Evolutionary conservation across 371 early-diverging fungal species (phyloP).

Genomic region (Syncephalastrum racemosum): DNA sequence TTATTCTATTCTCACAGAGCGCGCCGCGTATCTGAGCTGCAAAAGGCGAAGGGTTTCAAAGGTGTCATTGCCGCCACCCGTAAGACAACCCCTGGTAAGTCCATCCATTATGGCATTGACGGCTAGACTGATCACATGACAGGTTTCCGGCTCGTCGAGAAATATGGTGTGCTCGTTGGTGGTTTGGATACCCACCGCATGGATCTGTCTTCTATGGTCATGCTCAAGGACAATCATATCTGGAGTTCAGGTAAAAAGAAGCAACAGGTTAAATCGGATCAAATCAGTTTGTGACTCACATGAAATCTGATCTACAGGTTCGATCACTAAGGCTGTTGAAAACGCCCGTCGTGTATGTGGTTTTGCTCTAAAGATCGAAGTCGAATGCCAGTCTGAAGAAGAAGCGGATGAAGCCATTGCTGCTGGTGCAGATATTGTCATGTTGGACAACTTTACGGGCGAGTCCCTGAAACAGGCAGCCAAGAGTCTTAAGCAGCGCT

Average conservation of each 20-base stretch:
- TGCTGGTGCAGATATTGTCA: constrained; percentile 96
- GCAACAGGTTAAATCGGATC: background rate
- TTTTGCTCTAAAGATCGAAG: constrained; percentile 95
- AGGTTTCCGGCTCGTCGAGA: constrained; percentile 96
- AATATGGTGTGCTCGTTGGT: constrained; percentile 97
- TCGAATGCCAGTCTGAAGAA: constrained; percentile 89
- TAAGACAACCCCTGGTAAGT: constrained; percentile 95
- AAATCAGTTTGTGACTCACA: background rate
- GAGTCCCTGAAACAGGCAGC: constrained; percentile 68
- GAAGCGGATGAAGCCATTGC: constrained; percentile 97
- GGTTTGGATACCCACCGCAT: constrained; percentile 96
- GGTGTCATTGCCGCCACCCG: constrained; percentile 96
- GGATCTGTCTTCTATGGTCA: constrained; percentile 96
- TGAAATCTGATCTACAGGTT: constrained; percentile 49
- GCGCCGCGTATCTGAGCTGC: constrained; percentile 64
- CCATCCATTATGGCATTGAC: background rate
- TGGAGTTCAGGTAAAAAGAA: constrained; percentile 90
- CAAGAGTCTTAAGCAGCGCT: constrained; percentile 71
- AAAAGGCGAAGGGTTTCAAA: constrained; percentile 71
- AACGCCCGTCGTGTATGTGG: constrained; percentile 84
- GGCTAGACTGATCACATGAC: background rate
- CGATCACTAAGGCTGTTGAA: constrained; percentile 87
- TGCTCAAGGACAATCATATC: constrained; percentile 99
- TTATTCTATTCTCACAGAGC: constrained; percentile 31
- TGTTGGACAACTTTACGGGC: constrained; percentile 84